Evolutionary conservation across 768 basidiomycete species (phyloP).

Genomic region (Pleurotus tuber-regium): DNA sequence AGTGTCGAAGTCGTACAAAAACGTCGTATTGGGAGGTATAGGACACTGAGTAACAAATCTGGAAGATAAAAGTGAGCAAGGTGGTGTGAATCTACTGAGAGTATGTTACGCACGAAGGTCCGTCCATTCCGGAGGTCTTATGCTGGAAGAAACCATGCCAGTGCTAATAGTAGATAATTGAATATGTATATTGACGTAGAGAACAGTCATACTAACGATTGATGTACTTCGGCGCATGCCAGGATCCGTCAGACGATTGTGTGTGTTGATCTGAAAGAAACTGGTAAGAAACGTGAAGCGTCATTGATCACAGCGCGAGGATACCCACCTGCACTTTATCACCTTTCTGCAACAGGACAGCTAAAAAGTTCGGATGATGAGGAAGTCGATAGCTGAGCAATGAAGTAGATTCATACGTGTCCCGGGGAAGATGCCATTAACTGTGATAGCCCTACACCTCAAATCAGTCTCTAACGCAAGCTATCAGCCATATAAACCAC

Average conservation of each 20-base stretch:
- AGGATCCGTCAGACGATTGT: conserved; percentile 24
- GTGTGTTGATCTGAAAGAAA: conserved; percentile 19
- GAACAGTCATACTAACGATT: conserved; percentile 19
- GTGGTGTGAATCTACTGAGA: conserved; percentile 14
- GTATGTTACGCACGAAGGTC: conserved; percentile 29
- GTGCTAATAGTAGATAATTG: conserved; percentile 18
- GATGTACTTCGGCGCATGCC: conserved; percentile 30
- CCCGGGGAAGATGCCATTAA: conserved; percentile 28
- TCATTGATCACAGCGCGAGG: neutral
- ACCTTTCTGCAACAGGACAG: conserved; percentile 20
- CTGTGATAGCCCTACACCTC: conserved; percentile 23
- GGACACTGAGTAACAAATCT: conserved; percentile 50
- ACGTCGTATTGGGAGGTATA: conserved; percentile 34
- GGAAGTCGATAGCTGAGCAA: neutral
- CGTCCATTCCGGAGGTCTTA: conserved; percentile 32
- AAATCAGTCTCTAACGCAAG: too few species aligned
- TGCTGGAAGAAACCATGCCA: conserved; percentile 36
- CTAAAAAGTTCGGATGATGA: neutral
- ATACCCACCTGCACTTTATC: conserved; percentile 21
- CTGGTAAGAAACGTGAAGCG: neutral
- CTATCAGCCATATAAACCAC: neutral
- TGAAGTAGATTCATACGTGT: neutral
- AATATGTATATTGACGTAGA: neutral
- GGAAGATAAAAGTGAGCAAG: neutral
- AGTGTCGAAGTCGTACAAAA: conserved; percentile 34